Conservation (phyloP, 2,329 filamentous ascomycete species). For the Daldinia eschscholtzii region DNA sequence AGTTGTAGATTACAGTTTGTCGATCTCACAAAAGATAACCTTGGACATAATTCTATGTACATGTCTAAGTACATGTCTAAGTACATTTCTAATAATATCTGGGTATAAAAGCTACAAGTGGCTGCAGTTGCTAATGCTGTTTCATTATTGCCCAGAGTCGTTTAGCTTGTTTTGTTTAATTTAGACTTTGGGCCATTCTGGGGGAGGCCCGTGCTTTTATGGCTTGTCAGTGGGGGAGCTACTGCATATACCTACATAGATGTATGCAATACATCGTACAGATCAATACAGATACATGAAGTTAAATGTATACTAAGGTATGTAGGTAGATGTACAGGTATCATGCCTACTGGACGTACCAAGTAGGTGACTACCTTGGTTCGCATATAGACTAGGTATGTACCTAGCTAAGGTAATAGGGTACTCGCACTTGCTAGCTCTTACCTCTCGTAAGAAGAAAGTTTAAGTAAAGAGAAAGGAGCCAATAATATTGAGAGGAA, state of each 20-base stretch:
- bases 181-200: not conserved
- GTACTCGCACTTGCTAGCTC: not conserved
- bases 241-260: not conserved
- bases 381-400: too few species aligned
- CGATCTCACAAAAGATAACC: not conserved
- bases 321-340: too few species aligned
- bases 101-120: not conserved
- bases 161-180: not conserved
- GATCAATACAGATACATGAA: too few species aligned
- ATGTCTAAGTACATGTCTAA: not conserved
- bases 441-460: not conserved
- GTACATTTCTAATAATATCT: not conserved
- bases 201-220: constrained; percentile 1
- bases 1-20: not conserved
- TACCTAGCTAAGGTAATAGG: not conserved
- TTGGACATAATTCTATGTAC: constrained; percentile 2
- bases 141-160: not conserved
- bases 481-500: not conserved
- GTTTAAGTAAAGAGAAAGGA: not conserved
- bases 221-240: not conserved
- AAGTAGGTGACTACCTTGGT: not conserved
- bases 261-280: not conserved
- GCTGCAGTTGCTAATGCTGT: not conserved
- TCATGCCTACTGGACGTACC: not conserved
- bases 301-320: too few species aligned